phyloP scores from a whole-genome alignment of 768 basidiomycete species.

The Mycena sanguinolenta region DNA sequence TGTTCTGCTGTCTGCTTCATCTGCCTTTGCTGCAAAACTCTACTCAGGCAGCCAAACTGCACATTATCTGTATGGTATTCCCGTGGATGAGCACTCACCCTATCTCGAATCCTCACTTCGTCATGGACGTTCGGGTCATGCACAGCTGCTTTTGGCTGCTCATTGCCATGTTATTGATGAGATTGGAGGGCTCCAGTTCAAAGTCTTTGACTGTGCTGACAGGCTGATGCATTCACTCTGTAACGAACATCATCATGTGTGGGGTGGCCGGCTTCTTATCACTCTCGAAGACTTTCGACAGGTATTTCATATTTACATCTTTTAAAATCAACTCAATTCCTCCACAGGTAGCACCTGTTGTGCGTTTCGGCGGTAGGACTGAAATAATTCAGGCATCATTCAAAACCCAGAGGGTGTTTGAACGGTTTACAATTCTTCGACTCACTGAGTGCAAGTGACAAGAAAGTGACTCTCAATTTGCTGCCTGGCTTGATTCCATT shows the following conservation, averaged over 20 bases:
- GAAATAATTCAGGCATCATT: neutral
- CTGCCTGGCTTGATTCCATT: no score
- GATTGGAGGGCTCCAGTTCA: neutral
- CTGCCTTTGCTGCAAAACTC: neutral
- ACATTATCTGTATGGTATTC: neutral
- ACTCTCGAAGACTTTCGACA: neutral
- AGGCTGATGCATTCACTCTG: neutral
- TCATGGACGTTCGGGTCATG: neutral
- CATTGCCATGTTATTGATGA: neutral
- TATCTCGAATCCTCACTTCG: neutral
- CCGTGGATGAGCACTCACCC: neutral
- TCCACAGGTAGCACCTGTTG: neutral
- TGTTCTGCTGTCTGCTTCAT: neutral
- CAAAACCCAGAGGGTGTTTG: neutral
- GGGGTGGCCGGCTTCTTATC: neutral
- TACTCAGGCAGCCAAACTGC: neutral
- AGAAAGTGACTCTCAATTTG: no score
- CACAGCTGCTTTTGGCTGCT: neutral
- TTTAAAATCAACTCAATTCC: neutral
- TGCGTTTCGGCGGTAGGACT: neutral
- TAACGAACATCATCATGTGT: neutral
- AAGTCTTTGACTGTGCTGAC: neutral
- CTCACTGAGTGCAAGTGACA: no score
- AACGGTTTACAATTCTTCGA: no score
- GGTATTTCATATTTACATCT: neutral